These are phyloP conservation scores for Tetrahymena thermophila DNA, from an alignment of 73 alveolate genomes.

Conservation along the genomic window DNA sequence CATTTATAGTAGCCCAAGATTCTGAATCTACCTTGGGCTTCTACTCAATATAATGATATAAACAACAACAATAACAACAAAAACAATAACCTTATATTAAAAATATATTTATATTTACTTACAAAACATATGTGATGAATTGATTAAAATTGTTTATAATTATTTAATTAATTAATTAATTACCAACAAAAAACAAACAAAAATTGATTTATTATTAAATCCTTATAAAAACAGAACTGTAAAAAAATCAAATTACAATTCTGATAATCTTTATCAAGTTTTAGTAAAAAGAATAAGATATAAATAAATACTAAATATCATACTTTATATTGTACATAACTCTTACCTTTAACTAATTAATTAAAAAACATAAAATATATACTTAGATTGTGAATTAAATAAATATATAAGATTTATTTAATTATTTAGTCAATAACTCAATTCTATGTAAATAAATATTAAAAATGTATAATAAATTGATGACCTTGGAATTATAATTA, in stretches of 20 bases:
- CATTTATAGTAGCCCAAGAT: background rate
- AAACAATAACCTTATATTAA: background rate
- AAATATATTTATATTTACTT: background rate
- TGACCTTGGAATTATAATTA: too few species aligned
- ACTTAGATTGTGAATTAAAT: too few species aligned
- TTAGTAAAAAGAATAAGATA: background rate
- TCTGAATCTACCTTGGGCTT: background rate
- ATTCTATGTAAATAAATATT: too few species aligned
- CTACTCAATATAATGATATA: background rate
- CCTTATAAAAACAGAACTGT: too few species aligned
- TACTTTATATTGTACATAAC: background rate
- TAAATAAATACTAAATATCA: background rate
- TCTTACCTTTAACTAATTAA: too few species aligned
- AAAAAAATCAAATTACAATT: too few species aligned
- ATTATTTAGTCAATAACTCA: too few species aligned
- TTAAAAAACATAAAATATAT: background rate
- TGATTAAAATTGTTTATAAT: background rate
- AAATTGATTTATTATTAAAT: too few species aligned
- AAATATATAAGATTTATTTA: too few species aligned
- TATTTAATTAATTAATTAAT: too few species aligned
- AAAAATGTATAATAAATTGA: too few species aligned
- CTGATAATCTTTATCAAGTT: background rate
- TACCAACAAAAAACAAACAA: background rate
- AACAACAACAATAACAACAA: background rate
- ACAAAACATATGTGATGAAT: background rate